phyloP scores from a whole-genome alignment of 2,329 filamentous ascomycete species.

The Cryoendolithus antarcticus region DNA sequence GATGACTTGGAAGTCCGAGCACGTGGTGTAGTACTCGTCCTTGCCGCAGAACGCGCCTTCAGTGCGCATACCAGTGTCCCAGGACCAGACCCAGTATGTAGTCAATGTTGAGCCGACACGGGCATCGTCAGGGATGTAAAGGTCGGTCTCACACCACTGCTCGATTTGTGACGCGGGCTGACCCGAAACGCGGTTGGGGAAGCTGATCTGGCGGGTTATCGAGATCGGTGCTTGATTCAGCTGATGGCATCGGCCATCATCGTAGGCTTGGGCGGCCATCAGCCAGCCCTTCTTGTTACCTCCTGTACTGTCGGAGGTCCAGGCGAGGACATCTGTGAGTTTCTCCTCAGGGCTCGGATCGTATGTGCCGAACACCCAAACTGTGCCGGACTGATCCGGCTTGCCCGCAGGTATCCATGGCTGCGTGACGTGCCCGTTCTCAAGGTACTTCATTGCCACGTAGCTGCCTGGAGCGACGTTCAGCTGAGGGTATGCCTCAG shows the following conservation, averaged over 20 bases:
- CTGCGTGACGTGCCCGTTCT: conserved; percentile 38
- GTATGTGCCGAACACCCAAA: conserved; percentile 39
- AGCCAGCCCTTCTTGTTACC: conserved; percentile 68
- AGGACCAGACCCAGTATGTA: conserved; percentile 96
- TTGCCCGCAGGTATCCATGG: conserved; percentile 30
- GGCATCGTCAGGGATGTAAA: conserved; percentile 58
- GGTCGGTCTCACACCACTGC: conserved; percentile 69
- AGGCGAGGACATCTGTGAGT: conserved; percentile 56
- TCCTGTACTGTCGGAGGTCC: conserved; percentile 69
- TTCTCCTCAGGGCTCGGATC: conserved; percentile 41
- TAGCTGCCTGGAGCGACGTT: conserved; percentile 37
- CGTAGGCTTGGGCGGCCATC: conserved; percentile 65
- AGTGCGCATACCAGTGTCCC: conserved; percentile 46
- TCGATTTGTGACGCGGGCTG: conserved; percentile 33
- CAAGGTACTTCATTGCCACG: conserved; percentile 37
- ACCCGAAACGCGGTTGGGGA: conserved; percentile 43
- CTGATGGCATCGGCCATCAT: conserved; percentile 86
- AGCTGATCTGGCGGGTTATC: conserved; percentile 43
- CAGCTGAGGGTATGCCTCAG: conserved; percentile 53
- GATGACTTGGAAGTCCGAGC: conserved; percentile 32
- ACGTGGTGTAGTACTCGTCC: conserved; percentile 48
- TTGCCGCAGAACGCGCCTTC: conserved; percentile 30
- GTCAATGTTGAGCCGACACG: conserved; percentile 52
- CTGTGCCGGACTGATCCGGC: conserved; percentile 30
- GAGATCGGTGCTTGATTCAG: conserved; percentile 50